A percentile compares a stretch with the other conserved stretches of the same genome.
Conservation (phyloP, 2,329 filamentous ascomycete species). For the Exophiala aquamarina region DNA sequence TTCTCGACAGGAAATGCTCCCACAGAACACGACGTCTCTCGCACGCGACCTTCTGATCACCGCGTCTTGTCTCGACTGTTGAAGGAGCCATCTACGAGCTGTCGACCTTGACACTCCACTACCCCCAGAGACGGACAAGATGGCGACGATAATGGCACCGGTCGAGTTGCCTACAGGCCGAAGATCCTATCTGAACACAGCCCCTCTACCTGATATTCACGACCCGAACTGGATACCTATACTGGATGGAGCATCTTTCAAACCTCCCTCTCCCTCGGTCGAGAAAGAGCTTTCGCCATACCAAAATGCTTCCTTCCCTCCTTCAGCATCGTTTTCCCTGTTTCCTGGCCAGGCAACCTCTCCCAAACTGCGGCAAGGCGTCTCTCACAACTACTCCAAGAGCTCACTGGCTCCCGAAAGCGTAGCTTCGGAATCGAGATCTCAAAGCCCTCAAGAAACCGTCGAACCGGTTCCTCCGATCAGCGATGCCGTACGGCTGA, state of each 20-base stretch:
- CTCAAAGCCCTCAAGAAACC: conserved; percentile 14
- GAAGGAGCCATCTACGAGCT: background rate
- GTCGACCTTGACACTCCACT: no score
- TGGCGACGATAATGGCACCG: conserved; percentile 19
- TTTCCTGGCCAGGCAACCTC: conserved; percentile 19
- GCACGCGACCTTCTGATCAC: background rate
- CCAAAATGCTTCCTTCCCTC: conserved; percentile 3
- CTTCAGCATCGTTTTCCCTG: conserved; percentile 16
- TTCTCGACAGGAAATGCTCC: background rate
- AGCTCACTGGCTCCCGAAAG: conserved; percentile 24
- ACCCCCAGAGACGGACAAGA: background rate
- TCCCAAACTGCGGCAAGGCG: conserved; percentile 14
- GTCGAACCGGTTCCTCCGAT: conserved; percentile 18
- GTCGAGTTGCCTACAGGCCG: conserved; percentile 25
- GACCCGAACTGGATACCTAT: conserved; percentile 29
- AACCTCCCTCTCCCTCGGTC: conserved; percentile 13
- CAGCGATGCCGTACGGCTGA: background rate
- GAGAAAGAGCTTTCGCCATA: conserved; percentile 20
- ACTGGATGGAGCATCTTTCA: conserved; percentile 17
- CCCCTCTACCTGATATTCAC: conserved; percentile 22
- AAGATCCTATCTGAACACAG: conserved; percentile 22
- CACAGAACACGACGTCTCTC: background rate
- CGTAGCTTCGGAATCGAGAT: conserved; percentile 13
- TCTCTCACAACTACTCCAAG: conserved; percentile 23
- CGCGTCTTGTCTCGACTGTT: background rate